Conservation (phyloP, 164 flowering plant species). For the Nelumbo lutea region DNA sequence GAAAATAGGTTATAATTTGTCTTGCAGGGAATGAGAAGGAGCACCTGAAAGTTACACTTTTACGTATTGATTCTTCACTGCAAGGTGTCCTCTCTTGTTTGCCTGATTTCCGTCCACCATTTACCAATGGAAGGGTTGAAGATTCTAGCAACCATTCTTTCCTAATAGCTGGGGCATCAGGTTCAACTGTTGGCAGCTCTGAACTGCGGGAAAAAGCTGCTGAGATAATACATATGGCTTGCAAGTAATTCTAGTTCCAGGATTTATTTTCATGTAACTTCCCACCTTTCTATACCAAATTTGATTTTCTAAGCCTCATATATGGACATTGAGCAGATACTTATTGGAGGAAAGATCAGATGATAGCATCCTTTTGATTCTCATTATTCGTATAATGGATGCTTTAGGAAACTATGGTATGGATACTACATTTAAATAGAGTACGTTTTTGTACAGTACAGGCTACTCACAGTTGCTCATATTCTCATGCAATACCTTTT, state of each 20-base stretch:
- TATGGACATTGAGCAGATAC: slow-evolving; percentile 48
- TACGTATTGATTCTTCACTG: slow-evolving; percentile 83
- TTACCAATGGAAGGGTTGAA: slow-evolving; percentile 35
- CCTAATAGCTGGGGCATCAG: slow-evolving; percentile 83
- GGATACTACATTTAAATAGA: slow-evolving; percentile 7
- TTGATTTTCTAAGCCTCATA: slow-evolving; percentile 15
- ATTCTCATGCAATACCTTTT: slow-evolving; percentile 10
- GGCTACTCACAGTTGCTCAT: not conserved
- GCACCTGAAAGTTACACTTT: slow-evolving; percentile 91
- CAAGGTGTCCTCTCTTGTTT: slow-evolving; percentile 97
- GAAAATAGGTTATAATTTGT: slow-evolving; percentile 17
- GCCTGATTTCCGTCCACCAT: slow-evolving; percentile 81
- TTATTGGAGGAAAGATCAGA: slow-evolving; percentile 84
- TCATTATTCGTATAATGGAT: slow-evolving; percentile 83
- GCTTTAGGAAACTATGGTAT: slow-evolving; percentile 91
- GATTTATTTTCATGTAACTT: not conserved
- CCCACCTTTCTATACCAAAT: not conserved
- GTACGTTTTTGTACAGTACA: not conserved
- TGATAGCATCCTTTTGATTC: slow-evolving; percentile 91
- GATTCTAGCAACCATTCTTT: slow-evolving; percentile 37
- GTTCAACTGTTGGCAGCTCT: slow-evolving; percentile 78
- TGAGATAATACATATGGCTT: slow-evolving; percentile 64
- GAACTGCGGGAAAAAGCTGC: slow-evolving; percentile 82
- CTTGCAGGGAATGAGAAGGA: slow-evolving; percentile 80
- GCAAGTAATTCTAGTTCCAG: slow-evolving; percentile 54